These are phyloP conservation scores for Acacia crassicarpa DNA, from an alignment of 306 rosid species.

Conservation along the genomic window DNA sequence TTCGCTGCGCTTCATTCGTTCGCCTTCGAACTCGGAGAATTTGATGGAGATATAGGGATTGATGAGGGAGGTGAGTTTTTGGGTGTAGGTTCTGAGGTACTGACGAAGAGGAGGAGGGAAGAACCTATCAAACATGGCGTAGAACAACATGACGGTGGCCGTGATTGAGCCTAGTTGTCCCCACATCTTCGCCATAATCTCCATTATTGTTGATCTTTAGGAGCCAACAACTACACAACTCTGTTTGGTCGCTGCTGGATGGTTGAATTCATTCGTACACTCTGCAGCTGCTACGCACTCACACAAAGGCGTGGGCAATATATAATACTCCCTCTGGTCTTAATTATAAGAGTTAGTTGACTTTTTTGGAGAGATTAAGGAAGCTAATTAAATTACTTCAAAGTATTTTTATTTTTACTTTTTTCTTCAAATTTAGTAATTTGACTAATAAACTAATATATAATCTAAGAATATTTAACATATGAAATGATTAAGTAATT, in stretches of 20 bases:
- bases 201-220: not conserved
- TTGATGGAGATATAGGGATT: constrained; percentile 20
- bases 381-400: too few relatives aligned
- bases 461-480: too few relatives aligned
- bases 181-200: constrained; percentile 24
- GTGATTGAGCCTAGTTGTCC: constrained; percentile 38
- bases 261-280: not conserved
- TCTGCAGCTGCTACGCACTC: not conserved
- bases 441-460: too few relatives aligned
- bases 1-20: constrained; percentile 20
- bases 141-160: constrained; percentile 34
- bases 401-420: too few relatives aligned
- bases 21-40: constrained; percentile 19
- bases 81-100: not conserved
- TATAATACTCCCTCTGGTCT: too few relatives aligned
- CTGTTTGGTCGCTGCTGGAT: not conserved
- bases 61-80: constrained; percentile 1
- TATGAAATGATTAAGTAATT: too few relatives aligned
- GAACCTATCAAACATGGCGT: constrained; percentile 25
- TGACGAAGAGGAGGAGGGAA: constrained; percentile 32
- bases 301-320: too few relatives aligned
- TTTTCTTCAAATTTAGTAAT: too few relatives aligned
- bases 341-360: too few relatives aligned
- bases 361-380: too few relatives aligned
- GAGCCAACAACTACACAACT: not conserved